Evolutionary conservation across 2,329 filamentous ascomycete genomes (phyloP).

Genomic region (Tolypocladium tropicale): DNA sequence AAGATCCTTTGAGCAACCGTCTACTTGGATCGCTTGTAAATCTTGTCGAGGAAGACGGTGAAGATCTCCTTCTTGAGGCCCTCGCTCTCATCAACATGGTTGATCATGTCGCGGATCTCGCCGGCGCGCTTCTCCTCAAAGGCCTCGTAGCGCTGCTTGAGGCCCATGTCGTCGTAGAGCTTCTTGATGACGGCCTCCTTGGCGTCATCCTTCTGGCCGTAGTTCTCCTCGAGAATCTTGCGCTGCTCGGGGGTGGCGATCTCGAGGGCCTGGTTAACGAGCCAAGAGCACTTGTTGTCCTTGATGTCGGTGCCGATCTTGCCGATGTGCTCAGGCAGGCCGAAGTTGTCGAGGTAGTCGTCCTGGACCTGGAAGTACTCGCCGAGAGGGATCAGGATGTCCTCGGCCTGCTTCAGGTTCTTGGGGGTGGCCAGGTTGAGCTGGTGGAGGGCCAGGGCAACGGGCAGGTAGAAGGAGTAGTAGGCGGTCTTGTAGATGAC

Average conservation of each 20-base stretch:
- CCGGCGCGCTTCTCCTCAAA: slow-evolving; percentile 82
- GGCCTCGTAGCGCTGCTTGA: slow-evolving; percentile 73
- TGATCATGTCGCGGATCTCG: slow-evolving; percentile 70
- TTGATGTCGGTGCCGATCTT: slow-evolving; percentile 99
- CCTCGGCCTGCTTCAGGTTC: slow-evolving; percentile 81
- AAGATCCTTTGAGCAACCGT: not conserved
- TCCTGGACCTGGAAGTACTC: slow-evolving; percentile 99
- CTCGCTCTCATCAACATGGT: slow-evolving; percentile 69
- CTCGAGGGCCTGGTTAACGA: slow-evolving; percentile 87
- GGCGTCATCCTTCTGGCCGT: slow-evolving; percentile 78
- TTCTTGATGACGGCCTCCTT: slow-evolving; percentile 82
- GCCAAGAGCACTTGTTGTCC: slow-evolving; percentile 99
- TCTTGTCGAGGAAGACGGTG: slow-evolving; percentile 84
- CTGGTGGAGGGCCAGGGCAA: slow-evolving; percentile 81
- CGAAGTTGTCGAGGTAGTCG: slow-evolving; percentile 98
- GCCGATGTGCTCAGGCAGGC: slow-evolving; percentile 82
- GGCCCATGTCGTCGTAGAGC: slow-evolving; percentile 74
- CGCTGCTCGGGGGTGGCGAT: slow-evolving; percentile 77
- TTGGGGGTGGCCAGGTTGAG: slow-evolving; percentile 73
- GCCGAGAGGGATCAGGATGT: slow-evolving; percentile 91
- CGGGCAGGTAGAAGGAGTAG: slow-evolving; percentile 98
- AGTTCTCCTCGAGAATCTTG: slow-evolving; percentile 80
- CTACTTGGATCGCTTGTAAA: slow-evolving; percentile 96
- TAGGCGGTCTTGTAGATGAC: slow-evolving; percentile 99
- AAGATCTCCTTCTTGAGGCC: slow-evolving; percentile 89